These are phyloP conservation scores for Nicotiana sylvestris DNA, from an alignment of 257 asterid species.

Conservation along the genomic window DNA sequence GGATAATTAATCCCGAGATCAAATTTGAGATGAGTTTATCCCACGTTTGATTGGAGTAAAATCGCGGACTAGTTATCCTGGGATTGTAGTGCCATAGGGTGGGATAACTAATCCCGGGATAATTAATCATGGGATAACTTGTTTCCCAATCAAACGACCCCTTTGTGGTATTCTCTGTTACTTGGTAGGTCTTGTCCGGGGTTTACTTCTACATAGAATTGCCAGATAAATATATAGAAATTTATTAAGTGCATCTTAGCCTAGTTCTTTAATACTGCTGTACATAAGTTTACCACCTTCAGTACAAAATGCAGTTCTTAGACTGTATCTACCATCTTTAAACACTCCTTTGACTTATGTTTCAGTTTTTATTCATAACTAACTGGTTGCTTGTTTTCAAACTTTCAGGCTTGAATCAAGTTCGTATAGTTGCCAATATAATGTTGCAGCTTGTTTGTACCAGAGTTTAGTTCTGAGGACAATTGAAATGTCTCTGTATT, in stretches of 20 bases:
- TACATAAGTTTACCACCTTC: neutral
- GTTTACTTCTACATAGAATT: neutral
- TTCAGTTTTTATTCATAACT: neutral
- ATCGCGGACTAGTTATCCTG: no score
- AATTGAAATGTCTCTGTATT: neutral
- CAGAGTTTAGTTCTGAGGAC: conserved; percentile 8
- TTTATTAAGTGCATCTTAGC: neutral
- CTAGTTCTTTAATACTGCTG: neutral
- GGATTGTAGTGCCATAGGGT: no score
- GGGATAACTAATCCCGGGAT: no score
- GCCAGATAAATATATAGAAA: neutral
- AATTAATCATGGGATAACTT: no score
- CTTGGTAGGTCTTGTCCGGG: neutral
- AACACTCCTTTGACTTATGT: neutral
- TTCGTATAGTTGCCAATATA: neutral
- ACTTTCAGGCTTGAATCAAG: conserved; percentile 13
- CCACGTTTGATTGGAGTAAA: no score
- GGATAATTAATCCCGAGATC: no score
- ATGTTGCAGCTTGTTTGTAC: conserved; percentile 7
- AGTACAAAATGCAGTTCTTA: neutral
- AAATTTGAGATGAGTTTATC: no score
- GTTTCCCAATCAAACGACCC: no score
- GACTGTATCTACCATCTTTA: neutral
- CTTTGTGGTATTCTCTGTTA: neutral
- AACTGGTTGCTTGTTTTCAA: neutral